Evolutionary conservation across 768 basidiomycete species (phyloP), one percentile per base, ranked within the genome.

Genomic region (Suillus lakei): DNA sequence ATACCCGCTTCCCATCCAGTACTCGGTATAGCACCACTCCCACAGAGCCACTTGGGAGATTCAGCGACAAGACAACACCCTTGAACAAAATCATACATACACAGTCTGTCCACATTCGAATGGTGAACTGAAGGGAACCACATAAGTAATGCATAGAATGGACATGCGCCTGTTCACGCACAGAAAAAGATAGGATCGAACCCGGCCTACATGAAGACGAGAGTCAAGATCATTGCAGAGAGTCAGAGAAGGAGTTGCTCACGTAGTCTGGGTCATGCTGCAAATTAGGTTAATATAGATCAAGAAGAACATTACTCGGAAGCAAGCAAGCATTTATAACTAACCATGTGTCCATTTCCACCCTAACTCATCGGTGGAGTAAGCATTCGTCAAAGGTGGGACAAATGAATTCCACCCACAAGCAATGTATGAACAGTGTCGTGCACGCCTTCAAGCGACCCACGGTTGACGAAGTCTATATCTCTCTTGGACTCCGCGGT

Each of bases 1-100:
- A 48, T 71, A 76, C 21, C 75, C 75, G 5, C 54, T 26, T 21
- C 61, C 66, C 75, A 75, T 74, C 74, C 75, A 76, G 43, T 74
- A 73, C 6, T 71, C 63, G 2, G 64, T 56, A 61, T 75, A 75
- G 59, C 67, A 73, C 71, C 75, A 75, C 23, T 75, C 74, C 74
- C 74, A 75, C 60, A 75, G 58, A 10, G 74, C 75, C 32, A 68
- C 74, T 75, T 41, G 9, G 23, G 26, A 8, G 8, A 18, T 44
- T 67, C 44, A 48, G 21, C 13, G 28, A 38, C 32, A 23, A 50
- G 23, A 72, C 44, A 10, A n/a, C 26, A 16, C 7, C 32, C 13
- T 34, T 32, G 6, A 12, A 32, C 16, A 18, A 41, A 32, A 28
- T 30, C 18, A 26, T 23, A 69, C 72, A 12, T 56, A 73, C 73